Evolutionary conservation across 257 asterid species (phyloP), one percentile per base, ranked within the genome.

Genomic region (Catharanthus roseus): DNA sequence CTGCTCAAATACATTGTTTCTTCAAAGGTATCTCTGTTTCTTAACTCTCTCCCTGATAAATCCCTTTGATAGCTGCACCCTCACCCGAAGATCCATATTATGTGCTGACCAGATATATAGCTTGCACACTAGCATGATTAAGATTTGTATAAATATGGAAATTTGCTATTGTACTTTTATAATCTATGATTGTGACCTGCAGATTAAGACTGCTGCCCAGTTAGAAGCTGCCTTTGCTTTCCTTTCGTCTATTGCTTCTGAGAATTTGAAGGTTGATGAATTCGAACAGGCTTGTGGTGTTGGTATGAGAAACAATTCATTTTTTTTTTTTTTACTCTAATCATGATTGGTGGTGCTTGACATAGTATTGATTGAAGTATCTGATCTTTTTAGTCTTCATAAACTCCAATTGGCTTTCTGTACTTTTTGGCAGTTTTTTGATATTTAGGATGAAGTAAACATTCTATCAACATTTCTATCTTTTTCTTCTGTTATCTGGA

Each of bases 201-300:
- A 90, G 96, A 85, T 90, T 60, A 90, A 88, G 77, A 81, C 86
- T 72, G 78, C 91, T 83, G 91, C 90, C 16, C 97, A 92, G 80
- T 76, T 90, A 80, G 96, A 92, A 44, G 95, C 96, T 61, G 98
- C 97, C 54, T 85, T 87, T 78, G 57, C 80, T 10, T 87, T 84
- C 80, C 83, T 92, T 69, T 67, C 83, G 57, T 80, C 82, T 38
- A 72, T 81, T 54, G 91, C 87, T 70, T 81, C 92, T 58, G 95
- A 86, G 57, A 57, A 18, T 67, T 84, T 90, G 71, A 77, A 83
- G 49, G 70, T 75, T 71, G 74, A 73, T 75, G 96, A 84, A 68
- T 88, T 90, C 72, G 97, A 92, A 79, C 87, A 79, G 77, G 88
- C 89, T 72, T 90, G 96, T 89, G 97, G 97, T 62, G 95, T 92